phyloP scores from a whole-genome alignment of 306 rosid genomes.

The Benincasa hispida region DNA sequence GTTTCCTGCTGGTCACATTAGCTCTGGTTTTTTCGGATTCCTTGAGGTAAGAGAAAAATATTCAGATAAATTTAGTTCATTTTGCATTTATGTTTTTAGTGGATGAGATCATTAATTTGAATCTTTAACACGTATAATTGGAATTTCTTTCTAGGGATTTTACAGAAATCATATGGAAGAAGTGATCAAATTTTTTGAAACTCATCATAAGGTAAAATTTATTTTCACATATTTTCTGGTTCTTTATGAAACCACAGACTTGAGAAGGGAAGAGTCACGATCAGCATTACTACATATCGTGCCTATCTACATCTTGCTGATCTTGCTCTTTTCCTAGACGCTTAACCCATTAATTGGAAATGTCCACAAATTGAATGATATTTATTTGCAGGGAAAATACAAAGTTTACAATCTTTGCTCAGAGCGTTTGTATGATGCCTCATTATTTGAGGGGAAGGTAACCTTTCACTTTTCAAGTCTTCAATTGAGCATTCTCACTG shows the following conservation, averaged over 20 bases:
- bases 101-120: slow-evolving; percentile 7
- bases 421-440: slow-evolving; percentile 89
- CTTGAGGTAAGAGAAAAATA: slow-evolving; percentile 48
- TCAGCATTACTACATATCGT: not conserved
- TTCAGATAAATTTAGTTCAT: not conserved
- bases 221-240: not conserved
- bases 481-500: not conserved
- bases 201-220: slow-evolving; percentile 64
- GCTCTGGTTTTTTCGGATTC: slow-evolving; percentile 83
- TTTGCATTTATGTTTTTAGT: slow-evolving; percentile 16
- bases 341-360: not conserved
- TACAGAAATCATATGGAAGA: slow-evolving; percentile 97
- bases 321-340: not conserved
- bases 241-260: not conserved
- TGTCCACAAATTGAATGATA: slow-evolving; percentile 11
- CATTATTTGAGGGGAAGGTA: slow-evolving; percentile 93
- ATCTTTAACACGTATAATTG: slow-evolving; percentile 9
- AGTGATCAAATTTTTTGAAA: slow-evolving; percentile 72
- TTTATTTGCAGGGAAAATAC: slow-evolving; percentile 62
- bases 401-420: slow-evolving; percentile 96
- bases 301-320: not conserved
- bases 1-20: slow-evolving; percentile 83
- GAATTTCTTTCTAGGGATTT: slow-evolving; percentile 60
- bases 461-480: not conserved
- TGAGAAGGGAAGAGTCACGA: not conserved